phyloP scores from a whole-genome alignment of 208 protist genomes.

The Blastocrithidia nonstop region DNA sequence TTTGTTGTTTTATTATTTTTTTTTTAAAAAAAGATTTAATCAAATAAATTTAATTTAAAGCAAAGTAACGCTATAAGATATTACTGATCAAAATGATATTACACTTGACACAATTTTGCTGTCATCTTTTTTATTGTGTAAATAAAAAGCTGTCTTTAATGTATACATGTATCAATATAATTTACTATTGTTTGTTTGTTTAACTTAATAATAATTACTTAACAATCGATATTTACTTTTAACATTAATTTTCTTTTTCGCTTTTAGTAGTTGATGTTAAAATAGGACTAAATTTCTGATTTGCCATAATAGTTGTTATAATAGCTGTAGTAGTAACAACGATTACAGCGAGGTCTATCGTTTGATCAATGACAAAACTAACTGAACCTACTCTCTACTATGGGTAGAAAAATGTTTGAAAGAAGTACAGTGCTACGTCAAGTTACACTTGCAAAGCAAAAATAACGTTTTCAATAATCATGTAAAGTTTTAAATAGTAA shows the following conservation, averaged over 20 bases:
- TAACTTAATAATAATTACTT: constrained; percentile 1
- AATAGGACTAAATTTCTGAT: neutral
- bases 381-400: too few species aligned
- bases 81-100: neutral
- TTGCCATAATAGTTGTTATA: neutral
- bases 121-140: neutral
- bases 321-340: constrained; percentile 2
- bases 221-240: neutral
- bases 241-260: constrained; percentile 5
- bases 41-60: neutral
- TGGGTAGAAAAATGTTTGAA: too few species aligned
- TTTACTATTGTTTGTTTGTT: constrained; percentile 2
- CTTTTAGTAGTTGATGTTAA: constrained; percentile 4
- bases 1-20: neutral
- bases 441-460: too few species aligned
- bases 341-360: neutral
- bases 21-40: neutral
- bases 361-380: neutral
- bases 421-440: too few species aligned
- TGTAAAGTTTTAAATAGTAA: too few species aligned
- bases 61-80: neutral
- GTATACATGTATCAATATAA: neutral
- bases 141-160: neutral
- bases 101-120: neutral
- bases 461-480: too few species aligned